Percentiles rank a stretch among this genome's conserved stretches.
Conservation (phyloP, 139 green algal genomes). For the Axilococcus clingmanii region DNA sequence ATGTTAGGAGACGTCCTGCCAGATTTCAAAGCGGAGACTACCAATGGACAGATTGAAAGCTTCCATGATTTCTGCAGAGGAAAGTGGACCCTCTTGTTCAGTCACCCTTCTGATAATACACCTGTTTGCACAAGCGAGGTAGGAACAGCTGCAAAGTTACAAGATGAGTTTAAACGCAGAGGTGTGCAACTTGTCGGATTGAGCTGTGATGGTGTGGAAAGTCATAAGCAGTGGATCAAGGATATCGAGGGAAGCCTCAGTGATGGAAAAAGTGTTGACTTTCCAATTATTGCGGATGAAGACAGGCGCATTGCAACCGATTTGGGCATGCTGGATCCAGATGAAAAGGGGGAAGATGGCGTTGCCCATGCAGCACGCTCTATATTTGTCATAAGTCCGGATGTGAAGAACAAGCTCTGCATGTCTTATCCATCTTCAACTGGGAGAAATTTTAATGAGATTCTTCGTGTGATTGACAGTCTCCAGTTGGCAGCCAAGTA, state of each 20-base stretch:
- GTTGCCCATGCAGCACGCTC: constrained; percentile 42
- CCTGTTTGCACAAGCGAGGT: constrained; percentile 55
- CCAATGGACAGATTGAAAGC: constrained; percentile 30
- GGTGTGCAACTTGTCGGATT: constrained; percentile 54
- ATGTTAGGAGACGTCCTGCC: constrained; percentile 38
- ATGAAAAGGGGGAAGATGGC: constrained; percentile 50
- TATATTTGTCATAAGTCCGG: constrained; percentile 60
- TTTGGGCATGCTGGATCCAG: constrained; percentile 63
- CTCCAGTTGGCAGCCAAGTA: constrained; percentile 50
- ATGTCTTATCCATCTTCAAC: constrained; percentile 65
- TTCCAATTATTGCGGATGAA: constrained; percentile 63
- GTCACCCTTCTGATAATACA: constrained; percentile 45
- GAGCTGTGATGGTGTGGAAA: constrained; percentile 46
- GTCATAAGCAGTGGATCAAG: constrained; percentile 55
- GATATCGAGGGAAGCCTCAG: constrained; percentile 56
- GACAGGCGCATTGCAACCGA: constrained; percentile 38
- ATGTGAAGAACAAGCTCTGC: constrained; percentile 57
- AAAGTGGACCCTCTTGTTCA: constrained; percentile 50
- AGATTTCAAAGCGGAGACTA: constrained; percentile 43
- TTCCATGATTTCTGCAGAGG: constrained; percentile 20
- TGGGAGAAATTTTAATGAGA: constrained; percentile 59
- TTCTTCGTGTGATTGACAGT: constrained; percentile 60
- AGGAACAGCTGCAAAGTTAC: constrained; percentile 30
- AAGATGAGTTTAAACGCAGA: constrained; percentile 25
- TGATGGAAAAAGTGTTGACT: constrained; percentile 30